Conservation (phyloP, 1,284 basidiomycete genomes). For the Rugosomyces carneus region DNA sequence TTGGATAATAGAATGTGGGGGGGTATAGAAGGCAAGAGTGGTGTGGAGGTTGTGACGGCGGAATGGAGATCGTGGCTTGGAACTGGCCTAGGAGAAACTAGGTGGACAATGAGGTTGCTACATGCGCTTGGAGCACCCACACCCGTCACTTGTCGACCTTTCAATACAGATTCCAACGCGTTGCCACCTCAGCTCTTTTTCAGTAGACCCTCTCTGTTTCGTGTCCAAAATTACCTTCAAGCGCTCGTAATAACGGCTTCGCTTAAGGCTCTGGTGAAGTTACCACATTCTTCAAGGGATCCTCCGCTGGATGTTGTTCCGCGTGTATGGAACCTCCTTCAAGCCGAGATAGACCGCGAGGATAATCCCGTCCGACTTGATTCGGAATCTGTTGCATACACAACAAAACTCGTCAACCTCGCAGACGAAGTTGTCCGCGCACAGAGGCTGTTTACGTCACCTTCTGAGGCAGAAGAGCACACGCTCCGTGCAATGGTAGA, state of each 20-base stretch:
- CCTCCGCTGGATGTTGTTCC: slow-evolving; percentile 38
- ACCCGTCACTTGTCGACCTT: slow-evolving; percentile 41
- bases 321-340: slow-evolving; percentile 61
- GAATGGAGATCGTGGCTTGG: slow-evolving; percentile 18
- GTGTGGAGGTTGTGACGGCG: slow-evolving; percentile 37
- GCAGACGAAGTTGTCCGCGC: slow-evolving; percentile 64
- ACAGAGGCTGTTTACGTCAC: slow-evolving; percentile 20
- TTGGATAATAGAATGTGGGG: slow-evolving; percentile 41
- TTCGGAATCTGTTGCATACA: slow-evolving; percentile 1
- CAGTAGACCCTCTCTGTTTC: slow-evolving; percentile 43
- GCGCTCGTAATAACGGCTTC: slow-evolving; percentile 61
- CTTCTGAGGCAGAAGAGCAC: slow-evolving; percentile 35
- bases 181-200: slow-evolving; percentile 63
- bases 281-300: slow-evolving; percentile 22
- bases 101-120: slow-evolving; percentile 45
- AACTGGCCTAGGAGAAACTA: neutral
- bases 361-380: slow-evolving; percentile 1
- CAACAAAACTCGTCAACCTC: slow-evolving; percentile 56
- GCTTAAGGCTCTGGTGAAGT: slow-evolving; percentile 47
- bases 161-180: slow-evolving; percentile 27
- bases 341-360: slow-evolving; percentile 47
- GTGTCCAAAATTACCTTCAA: slow-evolving; percentile 64
- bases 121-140: slow-evolving; percentile 38
- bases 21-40: slow-evolving; percentile 20
- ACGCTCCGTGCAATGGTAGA: slow-evolving; percentile 52